Conservation (phyloP, 176 grass and related monocot genomes). For the Eremochloa ophiuroides region DNA sequence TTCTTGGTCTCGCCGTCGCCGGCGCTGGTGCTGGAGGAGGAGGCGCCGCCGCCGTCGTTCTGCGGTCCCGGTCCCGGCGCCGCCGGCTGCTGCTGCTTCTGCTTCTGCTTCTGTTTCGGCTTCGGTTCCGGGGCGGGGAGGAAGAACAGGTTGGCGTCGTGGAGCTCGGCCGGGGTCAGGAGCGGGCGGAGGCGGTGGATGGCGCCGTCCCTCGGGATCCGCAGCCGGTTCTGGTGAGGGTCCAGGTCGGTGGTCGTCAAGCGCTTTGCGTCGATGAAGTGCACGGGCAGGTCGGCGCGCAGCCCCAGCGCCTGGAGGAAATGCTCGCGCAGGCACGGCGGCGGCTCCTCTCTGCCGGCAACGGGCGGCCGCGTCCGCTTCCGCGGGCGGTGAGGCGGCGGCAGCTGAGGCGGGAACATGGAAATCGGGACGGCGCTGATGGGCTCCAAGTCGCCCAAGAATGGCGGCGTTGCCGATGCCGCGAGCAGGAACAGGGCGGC, state of each 20-base stretch:
- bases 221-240: conserved; percentile 36
- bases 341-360: not conserved
- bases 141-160: not conserved
- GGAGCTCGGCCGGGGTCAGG: conserved; percentile 4
- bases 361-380: too few species aligned
- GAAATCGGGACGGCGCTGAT: not conserved
- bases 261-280: conserved; percentile 10
- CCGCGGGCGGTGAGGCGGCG: too few species aligned
- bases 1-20: not conserved
- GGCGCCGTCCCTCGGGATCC: not conserved
- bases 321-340: conserved; percentile 17
- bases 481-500: not conserved
- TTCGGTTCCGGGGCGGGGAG: not conserved
- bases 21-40: too few species aligned
- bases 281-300: not conserved
- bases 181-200: not conserved
- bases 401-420: not conserved
- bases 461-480: not conserved
- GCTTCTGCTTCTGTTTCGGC: too few species aligned
- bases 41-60: not conserved
- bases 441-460: not conserved
- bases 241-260: conserved; percentile 9
- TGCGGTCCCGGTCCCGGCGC: not conserved
- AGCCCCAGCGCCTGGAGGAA: not conserved
- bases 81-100: too few species aligned